These are phyloP conservation scores for Fusarium nodosum DNA, from an alignment of 2,329 filamentous ascomycete genomes.

Conservation along the genomic window DNA sequence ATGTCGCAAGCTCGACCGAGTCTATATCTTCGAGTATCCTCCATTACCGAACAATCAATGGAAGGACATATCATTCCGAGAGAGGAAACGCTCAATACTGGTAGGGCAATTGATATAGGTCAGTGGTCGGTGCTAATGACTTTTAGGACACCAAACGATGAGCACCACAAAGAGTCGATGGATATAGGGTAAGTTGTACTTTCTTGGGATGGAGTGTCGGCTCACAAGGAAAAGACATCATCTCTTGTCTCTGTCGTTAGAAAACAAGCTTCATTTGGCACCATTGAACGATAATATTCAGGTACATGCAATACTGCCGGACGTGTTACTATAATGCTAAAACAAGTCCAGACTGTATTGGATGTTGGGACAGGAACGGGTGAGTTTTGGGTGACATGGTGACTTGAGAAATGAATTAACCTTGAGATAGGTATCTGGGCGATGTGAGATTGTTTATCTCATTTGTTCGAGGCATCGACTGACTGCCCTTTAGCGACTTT, in stretches of 20 bases:
- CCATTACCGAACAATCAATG: slow-evolving; percentile 42
- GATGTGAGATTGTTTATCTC: slow-evolving; percentile 41
- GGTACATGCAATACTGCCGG: not conserved
- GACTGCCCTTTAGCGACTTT: slow-evolving; percentile 59
- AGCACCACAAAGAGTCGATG: slow-evolving; percentile 43
- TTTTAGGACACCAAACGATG: slow-evolving; percentile 38
- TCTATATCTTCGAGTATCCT: slow-evolving; percentile 46
- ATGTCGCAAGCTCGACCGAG: slow-evolving; percentile 39
- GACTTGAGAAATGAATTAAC: fast-evolving
- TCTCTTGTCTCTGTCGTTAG: slow-evolving; percentile 25
- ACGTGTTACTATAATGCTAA: slow-evolving; percentile 10
- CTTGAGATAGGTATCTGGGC: slow-evolving; percentile 59
- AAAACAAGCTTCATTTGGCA: slow-evolving; percentile 28
- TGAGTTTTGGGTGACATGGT: slow-evolving; percentile 10
- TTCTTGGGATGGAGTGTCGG: fast-evolving
- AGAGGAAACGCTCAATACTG: slow-evolving; percentile 45
- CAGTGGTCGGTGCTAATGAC: fast-evolving
- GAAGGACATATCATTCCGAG: slow-evolving; percentile 45
- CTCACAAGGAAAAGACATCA: slow-evolving; percentile 19
- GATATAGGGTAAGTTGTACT: slow-evolving; percentile 32
- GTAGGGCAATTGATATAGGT: not conserved
- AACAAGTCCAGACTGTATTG: slow-evolving; percentile 46
- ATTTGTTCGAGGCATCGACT: fast-evolving
- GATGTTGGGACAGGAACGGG: slow-evolving; percentile 70
- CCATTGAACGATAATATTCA: slow-evolving; percentile 46